Evolutionary conservation across 495 filamentous ascomycete genomes (phyloP).

Genomic region (Xylaria sp.): DNA sequence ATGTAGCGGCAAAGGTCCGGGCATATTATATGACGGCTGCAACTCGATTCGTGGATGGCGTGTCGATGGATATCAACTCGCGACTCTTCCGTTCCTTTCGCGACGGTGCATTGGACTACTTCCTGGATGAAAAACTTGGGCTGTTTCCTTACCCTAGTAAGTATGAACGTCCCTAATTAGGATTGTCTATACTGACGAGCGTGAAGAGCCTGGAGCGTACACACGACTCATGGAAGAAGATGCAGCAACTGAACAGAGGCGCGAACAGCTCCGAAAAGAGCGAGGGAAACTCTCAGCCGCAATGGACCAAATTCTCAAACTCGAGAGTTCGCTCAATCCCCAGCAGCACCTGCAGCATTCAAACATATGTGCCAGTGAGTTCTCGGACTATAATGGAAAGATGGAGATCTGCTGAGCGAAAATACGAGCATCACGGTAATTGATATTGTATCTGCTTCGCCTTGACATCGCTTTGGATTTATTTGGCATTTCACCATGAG

Average conservation of each 20-base stretch:
- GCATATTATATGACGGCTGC: constrained; percentile 56
- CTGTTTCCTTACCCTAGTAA: constrained; percentile 35
- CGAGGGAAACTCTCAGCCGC: constrained; percentile 41
- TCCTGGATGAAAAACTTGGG: constrained; percentile 49
- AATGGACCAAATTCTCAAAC: constrained; percentile 38
- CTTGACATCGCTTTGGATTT: not conserved
- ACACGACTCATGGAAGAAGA: constrained; percentile 50
- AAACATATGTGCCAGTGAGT: not conserved
- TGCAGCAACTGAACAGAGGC: constrained; percentile 34
- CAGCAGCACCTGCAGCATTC: not conserved
- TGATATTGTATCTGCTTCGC: not conserved
- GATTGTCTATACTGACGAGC: constrained; percentile 11
- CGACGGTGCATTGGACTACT: constrained; percentile 35
- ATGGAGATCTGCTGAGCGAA: not conserved
- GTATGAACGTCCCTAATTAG: constrained; percentile 4
- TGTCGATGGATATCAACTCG: constrained; percentile 47
- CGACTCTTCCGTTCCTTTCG: constrained; percentile 44
- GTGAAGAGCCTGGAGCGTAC: constrained; percentile 34
- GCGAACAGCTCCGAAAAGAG: constrained; percentile 39
- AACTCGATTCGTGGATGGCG: constrained; percentile 52
- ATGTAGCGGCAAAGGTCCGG: constrained; percentile 50
- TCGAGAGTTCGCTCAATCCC: constrained; percentile 1
- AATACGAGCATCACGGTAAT: not conserved
- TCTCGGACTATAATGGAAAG: not conserved
- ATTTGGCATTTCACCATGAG: not conserved